These are phyloP conservation scores for Eremochloa ophiuroides DNA, from an alignment of 176 grass and related monocot species.

Conservation along the genomic window DNA sequence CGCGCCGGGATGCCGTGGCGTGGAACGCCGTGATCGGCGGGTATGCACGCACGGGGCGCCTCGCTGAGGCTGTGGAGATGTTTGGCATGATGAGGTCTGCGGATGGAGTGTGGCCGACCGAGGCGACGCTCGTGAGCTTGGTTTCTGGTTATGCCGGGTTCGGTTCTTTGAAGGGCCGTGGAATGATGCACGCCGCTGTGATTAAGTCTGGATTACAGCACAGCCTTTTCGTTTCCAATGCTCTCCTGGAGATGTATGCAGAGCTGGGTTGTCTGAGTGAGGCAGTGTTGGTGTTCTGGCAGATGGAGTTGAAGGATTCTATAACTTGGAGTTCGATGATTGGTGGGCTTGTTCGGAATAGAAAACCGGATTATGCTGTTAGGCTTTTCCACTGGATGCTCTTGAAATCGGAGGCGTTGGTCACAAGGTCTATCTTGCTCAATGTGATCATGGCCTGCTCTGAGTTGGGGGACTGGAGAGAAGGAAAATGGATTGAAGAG, in stretches of 20 bases:
- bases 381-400: slow-evolving; percentile 51
- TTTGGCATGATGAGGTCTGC: slow-evolving; percentile 39
- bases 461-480: slow-evolving; percentile 51
- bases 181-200: slow-evolving; percentile 27
- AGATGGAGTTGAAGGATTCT: slow-evolving; percentile 57
- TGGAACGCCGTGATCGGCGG: slow-evolving; percentile 63
- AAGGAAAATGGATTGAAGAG: slow-evolving; percentile 61
- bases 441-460: slow-evolving; percentile 58
- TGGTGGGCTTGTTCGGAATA: slow-evolving; percentile 49
- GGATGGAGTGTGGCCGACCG: slow-evolving; percentile 16
- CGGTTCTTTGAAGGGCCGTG: neutral
- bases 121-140: slow-evolving; percentile 53
- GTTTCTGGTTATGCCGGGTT: slow-evolving; percentile 35
- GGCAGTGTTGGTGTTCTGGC: slow-evolving; percentile 42
- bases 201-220: slow-evolving; percentile 44
- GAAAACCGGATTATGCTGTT: slow-evolving; percentile 27
- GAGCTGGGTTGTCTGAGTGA: slow-evolving; percentile 33
- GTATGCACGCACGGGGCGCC: slow-evolving; percentile 19
- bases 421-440: slow-evolving; percentile 56
- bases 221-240: slow-evolving; percentile 41
- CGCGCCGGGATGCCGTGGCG: slow-evolving; percentile 30
- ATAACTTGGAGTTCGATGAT: slow-evolving; percentile 69
- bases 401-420: neutral
- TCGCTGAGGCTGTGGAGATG: slow-evolving; percentile 29
- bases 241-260: slow-evolving; percentile 53